A percentile compares a stretch with the other conserved stretches of the same genome.
Evolutionary conservation across 2,329 filamentous ascomycete species (phyloP).

Genomic region (Botrytis deweyae): DNA sequence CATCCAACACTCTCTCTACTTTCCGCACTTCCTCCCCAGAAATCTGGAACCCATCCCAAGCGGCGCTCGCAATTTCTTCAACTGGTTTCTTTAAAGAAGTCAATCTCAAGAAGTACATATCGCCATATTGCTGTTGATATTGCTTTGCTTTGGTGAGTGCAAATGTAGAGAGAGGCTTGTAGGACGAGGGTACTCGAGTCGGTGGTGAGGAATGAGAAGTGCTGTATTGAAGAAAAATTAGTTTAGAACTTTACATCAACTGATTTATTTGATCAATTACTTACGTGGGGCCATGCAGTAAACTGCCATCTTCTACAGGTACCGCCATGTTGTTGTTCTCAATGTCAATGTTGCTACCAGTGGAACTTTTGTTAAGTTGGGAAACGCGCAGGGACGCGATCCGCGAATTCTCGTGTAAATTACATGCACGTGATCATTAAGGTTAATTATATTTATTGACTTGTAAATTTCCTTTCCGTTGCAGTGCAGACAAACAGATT

Average conservation of each 20-base stretch:
- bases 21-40: slow-evolving; percentile 71
- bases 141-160: slow-evolving; percentile 67
- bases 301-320: slow-evolving; percentile 16
- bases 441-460: background rate
- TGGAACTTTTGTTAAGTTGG: slow-evolving; percentile 2
- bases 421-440: slow-evolving; percentile 5
- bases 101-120: slow-evolving; percentile 95
- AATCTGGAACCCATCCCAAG: slow-evolving; percentile 78
- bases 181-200: slow-evolving; percentile 49
- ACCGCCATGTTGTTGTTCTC: slow-evolving; percentile 5
- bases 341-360: background rate
- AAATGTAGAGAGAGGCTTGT: slow-evolving; percentile 76
- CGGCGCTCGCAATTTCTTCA: slow-evolving; percentile 68
- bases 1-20: slow-evolving; percentile 89
- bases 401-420: slow-evolving; percentile 22
- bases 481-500: background rate
- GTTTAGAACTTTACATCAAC: background rate
- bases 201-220: slow-evolving; percentile 8
- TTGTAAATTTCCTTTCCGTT: background rate
- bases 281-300: slow-evolving; percentile 19
- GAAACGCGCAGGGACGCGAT: slow-evolving; percentile 16
- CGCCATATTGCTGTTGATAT: slow-evolving; percentile 93
- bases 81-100: slow-evolving; percentile 83
- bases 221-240: background rate
- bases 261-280: background rate